These are phyloP conservation scores for Blastobotrys peoriensis DNA, from an alignment of 805 yeast species.

Conservation along the genomic window DNA sequence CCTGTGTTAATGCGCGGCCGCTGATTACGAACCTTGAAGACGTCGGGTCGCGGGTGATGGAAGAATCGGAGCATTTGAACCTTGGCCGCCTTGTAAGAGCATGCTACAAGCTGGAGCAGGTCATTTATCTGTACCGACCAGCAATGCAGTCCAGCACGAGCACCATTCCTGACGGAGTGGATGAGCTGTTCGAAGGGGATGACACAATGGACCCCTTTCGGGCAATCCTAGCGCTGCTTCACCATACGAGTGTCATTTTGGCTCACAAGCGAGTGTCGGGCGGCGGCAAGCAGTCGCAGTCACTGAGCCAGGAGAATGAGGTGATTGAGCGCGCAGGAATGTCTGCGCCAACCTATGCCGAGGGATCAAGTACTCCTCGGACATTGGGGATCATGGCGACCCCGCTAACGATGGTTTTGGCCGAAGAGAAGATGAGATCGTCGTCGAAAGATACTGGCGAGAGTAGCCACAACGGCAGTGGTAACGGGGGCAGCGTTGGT, in stretches of 20 bases:
- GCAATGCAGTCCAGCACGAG: not conserved
- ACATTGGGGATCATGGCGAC: conserved; percentile 14
- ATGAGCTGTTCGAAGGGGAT: conserved; percentile 22
- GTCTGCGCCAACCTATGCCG: conserved; percentile 9
- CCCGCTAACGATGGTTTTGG: conserved; percentile 18
- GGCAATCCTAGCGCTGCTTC: conserved; percentile 25
- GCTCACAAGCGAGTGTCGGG: conserved; percentile 28
- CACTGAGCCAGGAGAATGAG: conserved; percentile 12
- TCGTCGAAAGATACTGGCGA: not conserved
- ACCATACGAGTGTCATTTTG: conserved; percentile 27
- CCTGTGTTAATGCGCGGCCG: conserved; percentile 37
- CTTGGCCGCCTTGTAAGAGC: conserved; percentile 31
- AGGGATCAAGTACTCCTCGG: conserved; percentile 1
- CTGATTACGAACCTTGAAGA: conserved; percentile 36
- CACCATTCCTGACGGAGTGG: conserved; percentile 24
- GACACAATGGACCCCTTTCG: conserved; percentile 23
- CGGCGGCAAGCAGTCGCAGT: not conserved
- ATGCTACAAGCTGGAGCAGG: conserved; percentile 32
- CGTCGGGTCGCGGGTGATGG: conserved; percentile 32
- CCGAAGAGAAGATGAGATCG: conserved; percentile 14
- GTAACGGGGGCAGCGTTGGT: not conserved
- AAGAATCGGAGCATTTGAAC: conserved; percentile 23
- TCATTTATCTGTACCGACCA: conserved; percentile 36
- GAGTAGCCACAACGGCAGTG: not conserved
- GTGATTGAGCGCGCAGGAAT: conserved; percentile 12